phyloP scores from a whole-genome alignment of 2,329 filamentous ascomycete genomes.

The Colletotrichum sp. region DNA sequence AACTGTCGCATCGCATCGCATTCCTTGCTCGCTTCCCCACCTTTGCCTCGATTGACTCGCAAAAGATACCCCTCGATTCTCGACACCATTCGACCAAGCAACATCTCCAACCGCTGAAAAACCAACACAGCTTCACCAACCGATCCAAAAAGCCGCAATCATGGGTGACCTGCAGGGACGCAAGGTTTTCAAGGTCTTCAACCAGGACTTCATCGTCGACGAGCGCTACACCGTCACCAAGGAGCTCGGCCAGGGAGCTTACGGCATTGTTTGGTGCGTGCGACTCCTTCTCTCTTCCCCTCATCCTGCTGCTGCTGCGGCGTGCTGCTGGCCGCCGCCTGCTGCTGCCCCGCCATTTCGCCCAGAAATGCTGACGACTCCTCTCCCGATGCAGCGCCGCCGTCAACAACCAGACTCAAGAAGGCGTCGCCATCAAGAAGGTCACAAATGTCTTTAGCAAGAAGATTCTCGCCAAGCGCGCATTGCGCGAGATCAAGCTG shows the following conservation, averaged over 20 bases:
- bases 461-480: conserved; percentile 98
- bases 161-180: conserved; percentile 58
- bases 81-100: background rate
- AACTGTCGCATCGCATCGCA: conserved; percentile 21
- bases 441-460: conserved; percentile 99
- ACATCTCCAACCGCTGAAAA: background rate
- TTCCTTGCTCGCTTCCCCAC: conserved; percentile 22
- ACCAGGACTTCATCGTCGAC: conserved; percentile 98
- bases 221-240: conserved; percentile 99
- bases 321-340: background rate
- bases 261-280: conserved; percentile 94
- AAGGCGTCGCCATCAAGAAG: conserved; percentile 98
- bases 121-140: background rate
- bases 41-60: conserved; percentile 18
- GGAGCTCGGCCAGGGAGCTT: conserved; percentile 96
- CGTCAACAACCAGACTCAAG: conserved; percentile 86
- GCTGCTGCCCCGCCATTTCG: conserved; percentile 22
- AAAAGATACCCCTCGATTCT: conserved; percentile 22
- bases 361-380: conserved; percentile 15
- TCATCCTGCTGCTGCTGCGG: background rate
- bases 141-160: conserved; percentile 18
- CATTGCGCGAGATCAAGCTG: conserved; percentile 96
- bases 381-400: conserved; percentile 71
- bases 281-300: conserved; percentile 1
- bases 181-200: conserved; percentile 99